Evolutionary conservation across 2,329 filamentous ascomycete genomes (phyloP), one percentile per base, ranked within the genome.

Genomic region (Claviceps maximensis): DNA sequence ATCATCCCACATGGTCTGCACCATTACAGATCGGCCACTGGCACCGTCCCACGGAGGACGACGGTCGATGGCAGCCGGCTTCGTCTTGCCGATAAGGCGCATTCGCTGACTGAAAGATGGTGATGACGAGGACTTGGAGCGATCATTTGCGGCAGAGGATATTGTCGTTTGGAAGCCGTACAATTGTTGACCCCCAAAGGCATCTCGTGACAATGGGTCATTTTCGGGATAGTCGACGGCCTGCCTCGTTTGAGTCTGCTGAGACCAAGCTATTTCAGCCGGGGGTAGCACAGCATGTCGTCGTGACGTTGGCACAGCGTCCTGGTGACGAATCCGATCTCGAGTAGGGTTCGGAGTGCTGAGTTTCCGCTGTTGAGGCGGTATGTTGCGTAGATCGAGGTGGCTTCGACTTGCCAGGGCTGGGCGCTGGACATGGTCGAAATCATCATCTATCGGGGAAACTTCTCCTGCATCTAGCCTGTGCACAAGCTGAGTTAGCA

Each of bases 41-140:
- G 82, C 80, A 19, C 86, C 86, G 60, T 82, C 83, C 86, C 86
- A 89, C 54, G 82, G 74, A 5, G 82, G 80, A 23, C 74, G 72
- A 50, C 62, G 71, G 27, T 75, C 71, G 51, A 71, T 29, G 56
- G 60, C 64, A 57, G 60, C 69, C 60, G 58, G 65, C 62, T 71
- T 57, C 62, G 67, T 58, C 67, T 67, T 63, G 42, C 62, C 61
- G 49, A 65, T 54, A 31, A 66, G 61, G 12, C 65, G 62, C 53
- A 68, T 61, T 13, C 67, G 65, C 53, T 67, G 63, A 9, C 67
- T 66, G 49, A 69, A 61, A 3, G 66, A 62, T 9, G 59, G 57
- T 3, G 59, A 57, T 3, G 61, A 57, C 17, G 59, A 50, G 44
- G 59, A 66, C 61, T 57, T 62, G 57, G 57, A 49, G 45, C 56